A percentile compares a stretch with the other conserved stretches of the same genome.
These are phyloP conservation scores for Eremothecium coryli DNA, from an alignment of 1,139 yeast species.

Conservation along the genomic window DNA sequence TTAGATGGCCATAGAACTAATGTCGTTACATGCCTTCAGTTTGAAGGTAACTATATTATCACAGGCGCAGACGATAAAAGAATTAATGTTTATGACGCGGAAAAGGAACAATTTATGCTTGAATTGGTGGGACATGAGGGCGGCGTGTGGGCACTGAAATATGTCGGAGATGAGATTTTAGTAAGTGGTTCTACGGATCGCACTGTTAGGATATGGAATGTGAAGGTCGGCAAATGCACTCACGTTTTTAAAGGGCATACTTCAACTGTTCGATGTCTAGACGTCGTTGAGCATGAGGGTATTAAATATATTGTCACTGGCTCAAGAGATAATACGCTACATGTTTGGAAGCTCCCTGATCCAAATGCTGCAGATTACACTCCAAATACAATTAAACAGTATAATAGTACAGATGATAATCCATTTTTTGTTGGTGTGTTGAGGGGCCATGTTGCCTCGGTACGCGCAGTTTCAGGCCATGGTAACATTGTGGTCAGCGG, in stretches of 20 bases:
- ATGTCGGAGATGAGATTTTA: constrained; percentile 43
- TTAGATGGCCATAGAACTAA: constrained; percentile 68
- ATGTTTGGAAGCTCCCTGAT: constrained; percentile 82
- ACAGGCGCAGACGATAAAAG: constrained; percentile 88
- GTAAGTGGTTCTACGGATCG: constrained; percentile 91
- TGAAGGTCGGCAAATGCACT: constrained; percentile 39
- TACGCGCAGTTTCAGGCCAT: constrained; percentile 78
- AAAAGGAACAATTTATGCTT: constrained; percentile 57
- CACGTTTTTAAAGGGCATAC: constrained; percentile 87
- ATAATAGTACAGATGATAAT: constrained; percentile 42
- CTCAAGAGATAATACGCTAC: constrained; percentile 79
- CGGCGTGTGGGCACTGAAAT: constrained; percentile 97
- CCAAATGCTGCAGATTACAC: constrained; percentile 34
- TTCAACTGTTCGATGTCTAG: constrained; percentile 85
- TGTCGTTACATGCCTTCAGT: constrained; percentile 89
- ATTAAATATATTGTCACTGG: constrained; percentile 71
- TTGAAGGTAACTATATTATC: constrained; percentile 82
- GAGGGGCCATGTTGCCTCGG: constrained; percentile 80
- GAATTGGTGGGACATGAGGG: constrained; percentile 87
- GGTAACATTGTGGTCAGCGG: constrained; percentile 84
- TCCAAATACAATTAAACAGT: constrained; percentile 31
- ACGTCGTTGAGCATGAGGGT: constrained; percentile 58
- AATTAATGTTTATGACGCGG: constrained; percentile 73
- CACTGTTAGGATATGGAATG: constrained; percentile 86
- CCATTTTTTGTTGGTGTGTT: constrained; percentile 71